These are phyloP conservation scores for Aspergillus ellipticus DNA, from an alignment of 495 filamentous ascomycete species.

Conservation along the genomic window DNA sequence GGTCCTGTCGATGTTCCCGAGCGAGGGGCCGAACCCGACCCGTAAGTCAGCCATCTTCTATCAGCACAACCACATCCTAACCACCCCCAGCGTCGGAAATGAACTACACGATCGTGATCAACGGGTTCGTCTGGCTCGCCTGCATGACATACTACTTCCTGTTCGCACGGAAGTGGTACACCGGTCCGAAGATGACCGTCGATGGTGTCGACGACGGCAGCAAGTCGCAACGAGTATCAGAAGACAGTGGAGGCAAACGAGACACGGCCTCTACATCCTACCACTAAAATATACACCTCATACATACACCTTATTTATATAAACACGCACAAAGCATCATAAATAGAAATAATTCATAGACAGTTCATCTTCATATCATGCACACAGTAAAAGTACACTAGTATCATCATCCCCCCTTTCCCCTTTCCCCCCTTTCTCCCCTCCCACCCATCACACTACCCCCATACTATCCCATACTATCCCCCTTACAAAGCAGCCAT, in stretches of 20 bases:
- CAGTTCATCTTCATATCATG: not conserved
- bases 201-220: conserved; percentile 26
- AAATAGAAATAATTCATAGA: too few relatives aligned
- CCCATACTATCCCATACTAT: not conserved
- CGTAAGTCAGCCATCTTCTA: conserved; percentile 25
- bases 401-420: not conserved
- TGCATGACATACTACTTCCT: conserved; percentile 61
- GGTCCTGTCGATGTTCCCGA: conserved; percentile 53
- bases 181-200: conserved; percentile 67
- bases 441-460: not conserved
- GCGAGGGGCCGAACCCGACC: conserved; percentile 47
- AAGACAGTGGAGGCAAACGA: not conserved
- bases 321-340: too few relatives aligned
- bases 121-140: conserved; percentile 59
- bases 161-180: conserved; percentile 67
- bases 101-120: conserved; percentile 67
- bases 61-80: too few relatives aligned
- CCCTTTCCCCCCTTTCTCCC: not conserved
- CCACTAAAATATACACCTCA: not conserved
- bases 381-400: too few relatives aligned
- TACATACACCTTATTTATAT: too few relatives aligned
- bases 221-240: too few relatives aligned
- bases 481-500: conserved; percentile 35
- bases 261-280: not conserved
- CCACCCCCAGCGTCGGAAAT: conserved; percentile 53